Percentiles rank a stretch among this genome's conserved stretches.
Conservation (phyloP, 257 asterid genomes). For the Salvia hispanica region DNA sequence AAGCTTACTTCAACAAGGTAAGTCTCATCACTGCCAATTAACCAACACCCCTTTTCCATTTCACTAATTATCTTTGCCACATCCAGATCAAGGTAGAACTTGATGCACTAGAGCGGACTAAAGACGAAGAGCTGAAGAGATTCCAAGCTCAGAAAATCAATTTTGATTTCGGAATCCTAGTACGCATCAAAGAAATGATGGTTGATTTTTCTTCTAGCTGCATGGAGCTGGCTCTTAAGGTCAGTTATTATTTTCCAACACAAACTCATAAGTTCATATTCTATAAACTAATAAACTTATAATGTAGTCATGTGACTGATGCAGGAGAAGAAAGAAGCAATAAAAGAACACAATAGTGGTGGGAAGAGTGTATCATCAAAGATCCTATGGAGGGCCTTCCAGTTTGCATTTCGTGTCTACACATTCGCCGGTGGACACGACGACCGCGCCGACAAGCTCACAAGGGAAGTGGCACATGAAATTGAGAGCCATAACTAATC, state of each 20-base stretch:
- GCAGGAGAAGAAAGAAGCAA: conserved; percentile 62
- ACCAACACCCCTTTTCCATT: neutral
- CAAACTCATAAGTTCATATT: neutral
- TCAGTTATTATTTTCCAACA: conserved; percentile 28
- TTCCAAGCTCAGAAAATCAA: conserved; percentile 69
- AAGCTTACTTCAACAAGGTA: conserved; percentile 75
- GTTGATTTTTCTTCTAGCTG: conserved; percentile 86
- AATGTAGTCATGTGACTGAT: neutral
- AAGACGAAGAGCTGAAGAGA: conserved; percentile 79
- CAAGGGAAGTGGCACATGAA: conserved; percentile 76
- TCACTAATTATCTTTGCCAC: conserved; percentile 21
- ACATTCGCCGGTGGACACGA: conserved; percentile 92
- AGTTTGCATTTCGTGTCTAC: conserved; percentile 80
- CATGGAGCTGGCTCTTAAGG: conserved; percentile 90
- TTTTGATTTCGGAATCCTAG: conserved; percentile 73
- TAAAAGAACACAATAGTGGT: conserved; percentile 33
- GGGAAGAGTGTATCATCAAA: conserved; percentile 51
- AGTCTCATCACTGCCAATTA: neutral
- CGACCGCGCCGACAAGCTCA: conserved; percentile 79
- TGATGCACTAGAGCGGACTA: conserved; percentile 71
- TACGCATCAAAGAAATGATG: conserved; percentile 72
- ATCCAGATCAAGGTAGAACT: conserved; percentile 77
- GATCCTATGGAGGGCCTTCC: conserved; percentile 84
- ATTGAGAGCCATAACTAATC: conserved; percentile 56
- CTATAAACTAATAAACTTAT: neutral